A percentile compares a stretch with the other conserved stretches of the same genome.
phyloP scores from a whole-genome alignment of 345 rosid species.

The Cochlearia excelsa region DNA sequence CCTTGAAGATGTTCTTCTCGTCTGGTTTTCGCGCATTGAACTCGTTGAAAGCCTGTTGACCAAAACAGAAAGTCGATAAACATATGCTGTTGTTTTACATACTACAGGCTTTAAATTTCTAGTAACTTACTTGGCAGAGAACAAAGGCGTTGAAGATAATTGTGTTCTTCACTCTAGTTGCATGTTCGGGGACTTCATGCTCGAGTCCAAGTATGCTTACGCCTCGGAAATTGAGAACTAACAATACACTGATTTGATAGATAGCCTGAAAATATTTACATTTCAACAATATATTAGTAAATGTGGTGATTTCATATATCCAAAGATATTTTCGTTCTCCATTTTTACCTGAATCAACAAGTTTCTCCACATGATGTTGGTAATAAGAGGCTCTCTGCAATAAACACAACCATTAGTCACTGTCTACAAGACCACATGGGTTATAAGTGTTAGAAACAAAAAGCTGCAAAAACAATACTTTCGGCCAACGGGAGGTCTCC shows the following conservation, averaged over 20 bases:
- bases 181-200: conserved; percentile 39
- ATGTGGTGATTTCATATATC: neutral
- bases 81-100: neutral
- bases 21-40: conserved; percentile 96
- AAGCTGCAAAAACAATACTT: conserved; percentile 45
- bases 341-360: conserved; percentile 70
- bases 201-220: conserved; percentile 51
- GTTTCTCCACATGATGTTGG: conserved; percentile 99
- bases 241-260: conserved; percentile 75
- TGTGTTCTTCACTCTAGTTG: conserved; percentile 71
- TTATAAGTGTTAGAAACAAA: neutral
- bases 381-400: conserved; percentile 84
- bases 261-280: conserved; percentile 46
- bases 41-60: conserved; percentile 74
- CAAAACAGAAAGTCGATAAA: neutral
- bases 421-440: no score
- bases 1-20: conserved; percentile 68
- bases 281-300: neutral
- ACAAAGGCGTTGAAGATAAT: conserved; percentile 90
- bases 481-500: conserved; percentile 91
- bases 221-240: conserved; percentile 70
- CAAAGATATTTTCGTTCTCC: neutral
- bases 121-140: conserved; percentile 71
- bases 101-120: neutral
- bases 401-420: no score